Conservation (phyloP, 2,329 filamentous ascomycete genomes). For the Aspergillus sp. region DNA sequence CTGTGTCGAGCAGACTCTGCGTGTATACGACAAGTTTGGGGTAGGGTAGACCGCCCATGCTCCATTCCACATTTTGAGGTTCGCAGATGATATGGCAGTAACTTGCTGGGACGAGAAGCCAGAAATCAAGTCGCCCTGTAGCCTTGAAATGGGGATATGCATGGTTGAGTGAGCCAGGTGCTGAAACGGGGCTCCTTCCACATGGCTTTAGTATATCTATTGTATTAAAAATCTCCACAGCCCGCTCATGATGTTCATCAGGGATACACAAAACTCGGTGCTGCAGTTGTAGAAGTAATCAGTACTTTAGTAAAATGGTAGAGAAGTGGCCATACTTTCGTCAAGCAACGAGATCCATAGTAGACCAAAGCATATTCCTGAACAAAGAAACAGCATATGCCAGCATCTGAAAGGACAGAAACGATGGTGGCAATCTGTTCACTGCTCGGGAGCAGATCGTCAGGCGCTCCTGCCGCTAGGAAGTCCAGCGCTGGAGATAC, state of each 20-base stretch:
- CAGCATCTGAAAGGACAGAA: slow-evolving; percentile 5
- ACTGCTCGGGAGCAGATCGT: neutral
- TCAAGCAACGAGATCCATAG: slow-evolving; percentile 6
- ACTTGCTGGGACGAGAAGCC: slow-evolving; percentile 9
- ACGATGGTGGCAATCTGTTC: slow-evolving; percentile 5
- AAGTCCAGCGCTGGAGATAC: neutral
- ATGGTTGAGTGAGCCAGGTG: slow-evolving; percentile 4
- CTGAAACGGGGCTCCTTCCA: slow-evolving; percentile 4
- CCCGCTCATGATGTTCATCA: slow-evolving; percentile 6
- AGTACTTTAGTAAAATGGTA: slow-evolving; percentile 1
- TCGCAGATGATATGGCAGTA: slow-evolving; percentile 9
- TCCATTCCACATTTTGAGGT: slow-evolving; percentile 11
- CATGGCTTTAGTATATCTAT: slow-evolving; percentile 9
- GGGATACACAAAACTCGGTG: slow-evolving; percentile 8
- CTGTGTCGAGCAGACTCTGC: slow-evolving; percentile 15
- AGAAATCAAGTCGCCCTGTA: slow-evolving; percentile 9
- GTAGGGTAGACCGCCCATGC: slow-evolving; percentile 11
- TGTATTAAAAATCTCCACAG: slow-evolving; percentile 7
- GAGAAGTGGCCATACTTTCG: slow-evolving; percentile 1
- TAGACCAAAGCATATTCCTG: slow-evolving; percentile 9
- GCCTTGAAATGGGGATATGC: slow-evolving; percentile 13
- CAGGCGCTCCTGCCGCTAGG: neutral
- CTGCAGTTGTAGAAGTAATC: slow-evolving; percentile 1
- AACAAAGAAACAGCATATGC: slow-evolving; percentile 8
- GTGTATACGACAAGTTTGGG: slow-evolving; percentile 12